phyloP scores from a whole-genome alignment of 2,329 filamentous ascomycete species.

The Fusarium napiforme region DNA sequence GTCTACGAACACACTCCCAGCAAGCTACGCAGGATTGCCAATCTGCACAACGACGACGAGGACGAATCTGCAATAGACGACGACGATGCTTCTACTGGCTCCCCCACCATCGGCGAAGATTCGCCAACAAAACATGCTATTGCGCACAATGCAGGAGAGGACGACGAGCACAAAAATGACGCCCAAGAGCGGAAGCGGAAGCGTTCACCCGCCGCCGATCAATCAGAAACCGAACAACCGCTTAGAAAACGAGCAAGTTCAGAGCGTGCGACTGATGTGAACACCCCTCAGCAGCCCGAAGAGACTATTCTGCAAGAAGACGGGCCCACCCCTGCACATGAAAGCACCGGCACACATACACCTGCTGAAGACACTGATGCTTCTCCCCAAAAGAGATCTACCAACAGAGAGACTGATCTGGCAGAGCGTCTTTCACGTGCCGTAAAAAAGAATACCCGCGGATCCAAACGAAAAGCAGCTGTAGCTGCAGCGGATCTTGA shows the following conservation, averaged over 20 bases:
- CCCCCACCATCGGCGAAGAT: slow-evolving; percentile 53
- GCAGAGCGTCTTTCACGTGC: slow-evolving; percentile 49
- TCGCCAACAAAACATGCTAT: slow-evolving; percentile 50
- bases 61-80: slow-evolving; percentile 57
- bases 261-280: slow-evolving; percentile 53
- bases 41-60: slow-evolving; percentile 50
- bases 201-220: slow-evolving; percentile 58
- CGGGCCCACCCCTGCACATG: slow-evolving; percentile 50
- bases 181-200: slow-evolving; percentile 61
- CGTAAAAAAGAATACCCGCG: slow-evolving; percentile 56
- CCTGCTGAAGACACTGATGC: slow-evolving; percentile 59
- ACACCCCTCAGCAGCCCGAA: slow-evolving; percentile 42
- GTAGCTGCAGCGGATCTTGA: slow-evolving; percentile 45
- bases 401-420: slow-evolving; percentile 47
- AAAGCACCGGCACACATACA: slow-evolving; percentile 53
- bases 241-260: slow-evolving; percentile 66
- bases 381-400: slow-evolving; percentile 44
- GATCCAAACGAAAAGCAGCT: slow-evolving; percentile 52
- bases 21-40: slow-evolving; percentile 71
- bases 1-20: slow-evolving; percentile 76
- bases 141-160: slow-evolving; percentile 43
- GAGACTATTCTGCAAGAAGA: slow-evolving; percentile 50
- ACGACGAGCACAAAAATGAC: slow-evolving; percentile 49
- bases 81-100: slow-evolving; percentile 52
- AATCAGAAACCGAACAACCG: slow-evolving; percentile 59